Conservation (phyloP, 495 filamentous ascomycete genomes). For the Paragyromitra xinjiangensis region DNA sequence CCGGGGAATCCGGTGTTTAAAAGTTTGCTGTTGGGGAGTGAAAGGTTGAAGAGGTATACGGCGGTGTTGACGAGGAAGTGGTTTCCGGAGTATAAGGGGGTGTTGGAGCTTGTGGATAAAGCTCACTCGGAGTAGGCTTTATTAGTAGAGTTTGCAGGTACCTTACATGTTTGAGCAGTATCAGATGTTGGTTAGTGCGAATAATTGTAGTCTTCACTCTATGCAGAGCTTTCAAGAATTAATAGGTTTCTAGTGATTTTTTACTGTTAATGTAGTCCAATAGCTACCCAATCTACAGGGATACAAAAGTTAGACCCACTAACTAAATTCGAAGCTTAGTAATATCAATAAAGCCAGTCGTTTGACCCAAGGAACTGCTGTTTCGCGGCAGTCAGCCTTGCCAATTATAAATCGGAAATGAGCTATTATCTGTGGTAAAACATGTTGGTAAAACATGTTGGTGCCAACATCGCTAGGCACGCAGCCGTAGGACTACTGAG, state of each 20-base stretch:
- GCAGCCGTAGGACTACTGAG: too few species aligned
- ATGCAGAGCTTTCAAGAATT: not conserved
- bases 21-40: slow-evolving; percentile 21
- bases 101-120: slow-evolving; percentile 20
- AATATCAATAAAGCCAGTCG: too few species aligned
- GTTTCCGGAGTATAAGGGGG: slow-evolving; percentile 47
- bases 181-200: not conserved
- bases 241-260: not conserved
- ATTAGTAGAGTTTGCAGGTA: not conserved
- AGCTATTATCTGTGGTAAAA: too few species aligned
- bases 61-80: slow-evolving; percentile 26
- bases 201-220: not conserved
- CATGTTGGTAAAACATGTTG: too few species aligned
- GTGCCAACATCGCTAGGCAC: too few species aligned
- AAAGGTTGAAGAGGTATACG: slow-evolving; percentile 33
- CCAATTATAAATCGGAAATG: too few species aligned
- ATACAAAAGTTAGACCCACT: too few species aligned
- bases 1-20: slow-evolving; percentile 35
- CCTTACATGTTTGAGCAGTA: not conserved
- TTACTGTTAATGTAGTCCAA: too few species aligned
- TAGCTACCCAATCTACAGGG: too few species aligned
- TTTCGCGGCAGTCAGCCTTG: too few species aligned
- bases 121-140: not conserved
- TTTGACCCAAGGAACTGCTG: too few species aligned
- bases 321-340: too few species aligned